Base-by-base conservation (phyloP, 1,284 basidiomycete genomes). In the Puccinia hordei region DNA sequence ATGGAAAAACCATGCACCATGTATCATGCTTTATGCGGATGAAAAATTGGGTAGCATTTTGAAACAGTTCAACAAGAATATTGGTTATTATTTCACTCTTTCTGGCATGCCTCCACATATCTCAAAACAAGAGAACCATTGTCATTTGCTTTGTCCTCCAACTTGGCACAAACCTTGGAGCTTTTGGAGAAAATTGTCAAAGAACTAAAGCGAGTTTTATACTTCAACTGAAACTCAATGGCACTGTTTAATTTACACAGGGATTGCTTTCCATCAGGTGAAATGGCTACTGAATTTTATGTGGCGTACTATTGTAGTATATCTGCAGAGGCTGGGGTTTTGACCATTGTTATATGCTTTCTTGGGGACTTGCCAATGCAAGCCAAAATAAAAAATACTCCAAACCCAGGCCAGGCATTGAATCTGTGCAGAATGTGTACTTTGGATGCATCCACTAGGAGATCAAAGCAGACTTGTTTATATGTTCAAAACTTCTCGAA, bases 121-220 rank as follows among this genome's bases (percentile, higher is more conserved):
- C 15, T 38, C 66, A 69, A 69, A 69, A 30, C 66, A 69, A 41
- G 33, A 69, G 41, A 41, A 22, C 46, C 38, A 69, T 41, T 69
- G 30, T 15, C 12, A 66, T 30, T 66, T 10, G 1, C 8, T 13
- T 8, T 10, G 19, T 27, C 63, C 33, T 69, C 66, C 17, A 69
- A 69, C 35, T 41, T n/a, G 4, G 30, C 19, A 22, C 22, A 17
- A 2, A 35, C 66, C 2, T 17, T 69, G 41, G 66, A 69, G 41
- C 17, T 69, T 15, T 30, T 17, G n/a, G 66, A 88, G 44, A 85
- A 84, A 0, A 83, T 88, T 65, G 84, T 83, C 0, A 75, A 83
- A 0, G 84, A 86, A 63, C 68, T 87, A 2, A 78, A 83, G 85
- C 86, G 22, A 46, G 68, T 30, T 27, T 30, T 61, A 44, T 13